Evolutionary conservation across 352 stramenopile genomes (phyloP).

Genomic region (Phytophthora foliorum): DNA sequence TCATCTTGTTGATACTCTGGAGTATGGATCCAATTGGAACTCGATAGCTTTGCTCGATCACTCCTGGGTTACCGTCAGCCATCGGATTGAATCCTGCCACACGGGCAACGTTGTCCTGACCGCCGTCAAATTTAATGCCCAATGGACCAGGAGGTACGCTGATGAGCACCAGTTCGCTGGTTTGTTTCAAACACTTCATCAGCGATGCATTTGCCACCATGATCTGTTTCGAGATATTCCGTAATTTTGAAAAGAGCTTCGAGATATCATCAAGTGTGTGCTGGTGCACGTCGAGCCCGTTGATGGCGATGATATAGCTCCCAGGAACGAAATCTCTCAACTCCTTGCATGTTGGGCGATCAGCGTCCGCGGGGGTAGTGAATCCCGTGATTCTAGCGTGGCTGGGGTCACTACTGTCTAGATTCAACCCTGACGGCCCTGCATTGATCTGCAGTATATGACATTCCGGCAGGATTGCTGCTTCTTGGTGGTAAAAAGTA

Average conservation of each 20-base stretch:
- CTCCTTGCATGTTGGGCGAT: constrained; percentile 45
- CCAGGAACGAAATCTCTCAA: constrained; percentile 52
- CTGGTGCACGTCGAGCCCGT: constrained; percentile 64
- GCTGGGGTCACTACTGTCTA: constrained; percentile 44
- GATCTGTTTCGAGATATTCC: constrained; percentile 47
- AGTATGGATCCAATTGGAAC: constrained; percentile 53
- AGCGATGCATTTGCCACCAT: constrained; percentile 52
- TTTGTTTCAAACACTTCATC: constrained; percentile 35
- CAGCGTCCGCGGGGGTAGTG: constrained; percentile 45
- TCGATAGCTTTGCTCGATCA: constrained; percentile 43
- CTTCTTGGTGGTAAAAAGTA: constrained; percentile 41
- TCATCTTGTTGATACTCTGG: constrained; percentile 59
- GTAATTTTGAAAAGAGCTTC: constrained; percentile 54
- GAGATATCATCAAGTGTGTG: constrained; percentile 55
- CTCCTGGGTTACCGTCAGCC: constrained; percentile 35
- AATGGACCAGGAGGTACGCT: constrained; percentile 50
- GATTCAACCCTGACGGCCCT: constrained; percentile 58
- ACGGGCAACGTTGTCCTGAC: constrained; percentile 29
- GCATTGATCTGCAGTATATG: constrained; percentile 49
- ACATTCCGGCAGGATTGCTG: constrained; percentile 46
- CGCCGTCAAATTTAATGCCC: constrained; percentile 58
- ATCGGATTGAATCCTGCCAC: constrained; percentile 58
- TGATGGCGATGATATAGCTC: constrained; percentile 73
- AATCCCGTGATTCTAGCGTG: constrained; percentile 57
- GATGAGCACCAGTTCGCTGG: constrained; percentile 18